Evolutionary conservation across 768 basidiomycete genomes (phyloP).

Genomic region (Podaxis pistillaris): DNA sequence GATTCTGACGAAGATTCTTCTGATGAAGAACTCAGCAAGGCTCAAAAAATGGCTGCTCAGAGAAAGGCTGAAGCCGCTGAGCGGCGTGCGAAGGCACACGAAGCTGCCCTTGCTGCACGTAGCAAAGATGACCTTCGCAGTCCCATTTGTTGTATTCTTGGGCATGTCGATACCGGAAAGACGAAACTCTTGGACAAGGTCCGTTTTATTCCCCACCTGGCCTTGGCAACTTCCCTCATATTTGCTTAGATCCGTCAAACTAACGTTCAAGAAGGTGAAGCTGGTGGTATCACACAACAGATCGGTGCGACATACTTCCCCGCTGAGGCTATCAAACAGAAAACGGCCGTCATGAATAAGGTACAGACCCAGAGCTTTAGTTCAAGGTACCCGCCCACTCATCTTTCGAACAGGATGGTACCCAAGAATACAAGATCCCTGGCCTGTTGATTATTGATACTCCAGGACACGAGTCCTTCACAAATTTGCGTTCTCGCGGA

Average conservation of each 20-base stretch:
- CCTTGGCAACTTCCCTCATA: background rate
- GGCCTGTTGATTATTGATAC: constrained; percentile 97
- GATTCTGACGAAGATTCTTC: constrained; percentile 51
- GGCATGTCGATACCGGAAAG: constrained; percentile 99
- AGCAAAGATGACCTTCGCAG: constrained; percentile 89
- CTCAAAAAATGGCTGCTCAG: constrained; percentile 67
- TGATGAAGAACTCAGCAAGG: constrained; percentile 65
- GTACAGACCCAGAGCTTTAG: constrained; percentile 33
- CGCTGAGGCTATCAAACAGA: constrained; percentile 87
- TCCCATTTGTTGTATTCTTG: constrained; percentile 98
- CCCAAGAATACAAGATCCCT: constrained; percentile 93
- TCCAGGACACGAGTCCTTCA: constrained; percentile 99
- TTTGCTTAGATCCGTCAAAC: constrained; percentile 90
- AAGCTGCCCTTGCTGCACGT: constrained; percentile 81
- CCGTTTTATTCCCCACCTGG: constrained; percentile 18
- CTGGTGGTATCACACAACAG: constrained; percentile 99
- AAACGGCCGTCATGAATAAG: constrained; percentile 92
- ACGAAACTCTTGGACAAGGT: constrained; percentile 98
- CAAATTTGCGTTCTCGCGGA: constrained; percentile 92
- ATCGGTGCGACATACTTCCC: constrained; percentile 99
- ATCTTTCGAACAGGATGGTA: constrained; percentile 52
- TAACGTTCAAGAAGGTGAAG: constrained; percentile 99
- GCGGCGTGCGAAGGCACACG: constrained; percentile 73
- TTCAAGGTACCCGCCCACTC: background rate
- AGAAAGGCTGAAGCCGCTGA: constrained; percentile 84